Evolutionary conservation across 306 rosid genomes (phyloP).

Genomic region (Dryas octopetala): DNA sequence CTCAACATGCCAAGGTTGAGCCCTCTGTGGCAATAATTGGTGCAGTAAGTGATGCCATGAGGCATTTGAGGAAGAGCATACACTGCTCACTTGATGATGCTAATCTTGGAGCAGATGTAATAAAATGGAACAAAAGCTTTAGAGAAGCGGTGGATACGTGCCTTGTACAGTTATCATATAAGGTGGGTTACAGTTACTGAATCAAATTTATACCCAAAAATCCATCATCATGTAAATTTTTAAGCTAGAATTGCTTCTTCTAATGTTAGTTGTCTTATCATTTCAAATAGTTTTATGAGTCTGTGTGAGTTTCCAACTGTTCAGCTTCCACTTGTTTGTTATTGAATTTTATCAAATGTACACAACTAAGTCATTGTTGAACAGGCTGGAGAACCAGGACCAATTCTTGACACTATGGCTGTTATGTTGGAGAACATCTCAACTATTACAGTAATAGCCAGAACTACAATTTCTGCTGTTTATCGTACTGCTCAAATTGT

Average conservation of each 20-base stretch:
- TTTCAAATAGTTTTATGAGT: slow-evolving; percentile 8
- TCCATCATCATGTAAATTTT: background rate
- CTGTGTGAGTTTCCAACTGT: background rate
- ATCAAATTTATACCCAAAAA: background rate
- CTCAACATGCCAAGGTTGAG: slow-evolving; percentile 65
- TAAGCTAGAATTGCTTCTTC: slow-evolving; percentile 21
- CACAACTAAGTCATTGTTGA: slow-evolving; percentile 30
- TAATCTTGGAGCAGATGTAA: slow-evolving; percentile 45
- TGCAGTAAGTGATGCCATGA: slow-evolving; percentile 78
- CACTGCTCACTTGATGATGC: slow-evolving; percentile 67
- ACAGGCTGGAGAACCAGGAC: slow-evolving; percentile 91
- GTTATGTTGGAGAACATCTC: slow-evolving; percentile 82
- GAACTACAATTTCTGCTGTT: slow-evolving; percentile 71
- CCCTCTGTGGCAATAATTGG: slow-evolving; percentile 70
- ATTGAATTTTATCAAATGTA: slow-evolving; percentile 7
- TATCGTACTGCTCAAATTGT: slow-evolving; percentile 80
- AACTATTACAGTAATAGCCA: slow-evolving; percentile 54
- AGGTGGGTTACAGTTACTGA: slow-evolving; percentile 45
- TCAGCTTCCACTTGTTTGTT: slow-evolving; percentile 6
- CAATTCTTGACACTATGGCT: slow-evolving; percentile 85
- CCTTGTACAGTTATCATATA: slow-evolving; percentile 73
- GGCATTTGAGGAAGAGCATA: slow-evolving; percentile 82
- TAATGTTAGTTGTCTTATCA: slow-evolving; percentile 16
- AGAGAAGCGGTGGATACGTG: slow-evolving; percentile 76
- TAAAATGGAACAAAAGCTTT: slow-evolving; percentile 66